Evolutionary conservation across 371 early-diverging fungal species (phyloP).

Genomic region (Apophysomyces trapeziformis): DNA sequence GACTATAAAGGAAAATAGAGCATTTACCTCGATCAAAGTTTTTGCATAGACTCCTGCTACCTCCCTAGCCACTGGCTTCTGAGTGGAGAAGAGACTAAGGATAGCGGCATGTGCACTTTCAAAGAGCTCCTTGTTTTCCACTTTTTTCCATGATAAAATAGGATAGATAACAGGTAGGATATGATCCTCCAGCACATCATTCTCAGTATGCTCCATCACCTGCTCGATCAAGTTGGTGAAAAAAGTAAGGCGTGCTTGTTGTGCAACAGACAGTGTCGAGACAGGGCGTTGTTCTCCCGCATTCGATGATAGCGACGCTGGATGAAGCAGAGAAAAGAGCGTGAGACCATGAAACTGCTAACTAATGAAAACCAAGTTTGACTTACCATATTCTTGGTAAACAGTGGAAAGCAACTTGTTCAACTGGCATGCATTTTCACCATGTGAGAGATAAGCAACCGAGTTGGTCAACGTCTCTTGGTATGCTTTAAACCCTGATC

Average conservation of each 20-base stretch:
- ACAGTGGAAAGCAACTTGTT: slow-evolving; percentile 36
- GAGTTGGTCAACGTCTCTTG: slow-evolving; percentile 53
- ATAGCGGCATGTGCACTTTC: slow-evolving; percentile 68
- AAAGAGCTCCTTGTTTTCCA: slow-evolving; percentile 55
- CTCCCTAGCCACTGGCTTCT: slow-evolving; percentile 53
- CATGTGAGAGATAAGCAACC: slow-evolving; percentile 43
- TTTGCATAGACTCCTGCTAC: slow-evolving; percentile 53
- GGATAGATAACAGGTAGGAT: slow-evolving; percentile 65
- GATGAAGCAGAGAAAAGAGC: neutral
- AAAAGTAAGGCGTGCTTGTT: slow-evolving; percentile 52
- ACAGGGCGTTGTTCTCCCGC: slow-evolving; percentile 21
- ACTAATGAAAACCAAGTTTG: neutral
- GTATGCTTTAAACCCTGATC: slow-evolving; percentile 46
- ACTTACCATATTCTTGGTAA: slow-evolving; percentile 49
- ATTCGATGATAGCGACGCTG: slow-evolving; percentile 26
- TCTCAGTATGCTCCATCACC: slow-evolving; percentile 51
- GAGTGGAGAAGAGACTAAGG: slow-evolving; percentile 55
- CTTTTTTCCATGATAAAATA: slow-evolving; percentile 51
- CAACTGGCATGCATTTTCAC: slow-evolving; percentile 38
- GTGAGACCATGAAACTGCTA: neutral
- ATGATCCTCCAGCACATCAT: slow-evolving; percentile 46
- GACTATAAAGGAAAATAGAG: neutral
- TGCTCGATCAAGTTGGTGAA: slow-evolving; percentile 62
- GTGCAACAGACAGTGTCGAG: slow-evolving; percentile 37
- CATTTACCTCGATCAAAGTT: slow-evolving; percentile 50